Percentiles rank a stretch among this genome's conserved stretches.
These are phyloP conservation scores for Phytopythium mirpurense DNA, from an alignment of 352 stramenopile species.

Conservation along the genomic window DNA sequence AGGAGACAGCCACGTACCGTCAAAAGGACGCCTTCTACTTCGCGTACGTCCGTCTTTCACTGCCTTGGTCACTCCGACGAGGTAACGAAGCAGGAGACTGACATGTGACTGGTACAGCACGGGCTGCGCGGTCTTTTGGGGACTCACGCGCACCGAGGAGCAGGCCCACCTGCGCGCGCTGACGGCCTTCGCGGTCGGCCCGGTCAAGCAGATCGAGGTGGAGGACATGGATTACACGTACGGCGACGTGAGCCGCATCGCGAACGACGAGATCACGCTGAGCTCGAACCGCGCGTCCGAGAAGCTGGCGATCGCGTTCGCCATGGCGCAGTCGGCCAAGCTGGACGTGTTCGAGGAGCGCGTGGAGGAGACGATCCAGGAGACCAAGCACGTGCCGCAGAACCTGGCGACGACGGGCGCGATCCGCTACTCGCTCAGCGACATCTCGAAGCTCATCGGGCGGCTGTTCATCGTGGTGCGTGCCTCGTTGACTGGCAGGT, in stretches of 20 bases:
- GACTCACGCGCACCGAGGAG: conserved; percentile 75
- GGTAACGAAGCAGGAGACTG: no score
- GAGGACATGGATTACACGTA: conserved; percentile 90
- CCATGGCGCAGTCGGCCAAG: conserved; percentile 91
- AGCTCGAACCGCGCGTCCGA: conserved; percentile 78
- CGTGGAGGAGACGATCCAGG: conserved; percentile 83
- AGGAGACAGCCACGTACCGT: conserved; percentile 50
- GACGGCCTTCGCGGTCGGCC: conserved; percentile 50
- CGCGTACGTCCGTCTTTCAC: conserved; percentile 28
- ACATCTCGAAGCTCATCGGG: conserved; percentile 91
- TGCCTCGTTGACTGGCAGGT: background rate
- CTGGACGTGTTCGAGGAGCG: conserved; percentile 92
- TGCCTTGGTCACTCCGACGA: background rate
- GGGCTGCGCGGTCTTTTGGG: conserved; percentile 89
- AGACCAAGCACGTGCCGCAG: conserved; percentile 87
- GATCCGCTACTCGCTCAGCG: conserved; percentile 86
- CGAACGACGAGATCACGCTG: conserved; percentile 85
- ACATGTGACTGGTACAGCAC: no score
- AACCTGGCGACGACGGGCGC: conserved; percentile 84
- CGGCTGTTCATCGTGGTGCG: conserved; percentile 86
- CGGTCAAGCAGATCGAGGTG: conserved; percentile 79
- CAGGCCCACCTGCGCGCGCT: conserved; percentile 66
- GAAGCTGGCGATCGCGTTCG: conserved; percentile 90
- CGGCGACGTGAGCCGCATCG: conserved; percentile 53
- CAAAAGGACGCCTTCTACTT: conserved; percentile 88